A percentile compares a stretch with the other conserved stretches of the same genome.
Evolutionary conservation across 164 flowering plant genomes (phyloP).

Genomic region (Liquidambar formosana): DNA sequence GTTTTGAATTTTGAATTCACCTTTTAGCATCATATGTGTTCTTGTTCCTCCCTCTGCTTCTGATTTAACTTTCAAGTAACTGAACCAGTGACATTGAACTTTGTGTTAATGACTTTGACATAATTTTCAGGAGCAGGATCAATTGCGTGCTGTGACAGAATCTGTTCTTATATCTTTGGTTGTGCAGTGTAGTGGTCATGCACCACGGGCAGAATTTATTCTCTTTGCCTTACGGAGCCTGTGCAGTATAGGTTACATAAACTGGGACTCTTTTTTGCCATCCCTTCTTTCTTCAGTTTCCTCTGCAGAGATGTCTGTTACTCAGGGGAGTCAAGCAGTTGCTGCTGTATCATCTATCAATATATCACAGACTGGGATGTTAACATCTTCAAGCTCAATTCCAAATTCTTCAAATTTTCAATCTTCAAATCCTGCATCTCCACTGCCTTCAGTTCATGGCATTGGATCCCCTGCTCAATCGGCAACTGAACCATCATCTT

Average conservation of each 20-base stretch:
- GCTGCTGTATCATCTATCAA: conserved; percentile 43
- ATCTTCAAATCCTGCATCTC: conserved; percentile 78
- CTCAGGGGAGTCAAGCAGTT: conserved; percentile 57
- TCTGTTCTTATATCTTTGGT: conserved; percentile 81
- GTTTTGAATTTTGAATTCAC: conserved; percentile 14
- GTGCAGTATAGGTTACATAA: conserved; percentile 67
- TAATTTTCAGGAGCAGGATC: conserved; percentile 81
- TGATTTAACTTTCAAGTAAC: not conserved
- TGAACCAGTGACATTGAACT: not conserved
- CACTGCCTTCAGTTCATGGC: conserved; percentile 70
- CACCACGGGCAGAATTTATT: conserved; percentile 90
- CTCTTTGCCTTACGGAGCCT: conserved; percentile 82
- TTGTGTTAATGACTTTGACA: conserved; percentile 6
- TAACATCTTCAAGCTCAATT: conserved; percentile 45
- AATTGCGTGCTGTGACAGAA: conserved; percentile 77
- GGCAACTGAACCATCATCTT: conserved; percentile 57
- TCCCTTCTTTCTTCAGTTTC: conserved; percentile 84
- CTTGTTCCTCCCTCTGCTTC: not conserved
- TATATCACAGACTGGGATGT: conserved; percentile 51
- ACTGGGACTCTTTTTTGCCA: conserved; percentile 92
- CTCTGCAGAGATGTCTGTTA: conserved; percentile 60
- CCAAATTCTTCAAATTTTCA: conserved; percentile 61
- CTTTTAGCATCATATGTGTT: not conserved
- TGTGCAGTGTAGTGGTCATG: conserved; percentile 86
- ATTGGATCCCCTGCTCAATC: conserved; percentile 88